Evolutionary conservation across 768 basidiomycete genomes (phyloP), one percentile per base, ranked within the genome.

Genomic region (Hortiboletus flavorubellus): DNA sequence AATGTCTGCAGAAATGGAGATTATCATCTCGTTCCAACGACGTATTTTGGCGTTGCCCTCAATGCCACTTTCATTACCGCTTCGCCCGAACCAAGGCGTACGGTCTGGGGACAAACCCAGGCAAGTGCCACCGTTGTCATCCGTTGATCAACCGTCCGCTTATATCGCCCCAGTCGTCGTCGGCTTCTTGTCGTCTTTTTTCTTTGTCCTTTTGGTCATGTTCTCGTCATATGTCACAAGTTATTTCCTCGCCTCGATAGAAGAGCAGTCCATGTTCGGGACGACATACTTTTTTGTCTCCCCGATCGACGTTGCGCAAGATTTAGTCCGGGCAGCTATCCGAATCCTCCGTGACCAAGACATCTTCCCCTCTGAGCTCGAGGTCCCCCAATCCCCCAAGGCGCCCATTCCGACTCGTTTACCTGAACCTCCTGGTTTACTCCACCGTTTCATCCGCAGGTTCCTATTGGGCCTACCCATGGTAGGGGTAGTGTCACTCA

Each of bases 11-110:
- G 58, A 78, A 73, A 50, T 93, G 91, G 91, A 77, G 91, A 54
- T 84, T 77, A 38, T 75, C 78, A 0, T 84, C 89, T 16, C 58
- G 73, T 30, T 83, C 83, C n/a, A 70, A 78, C 39, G 81, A 78
- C 56, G 84, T 87, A 10, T 93, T 91, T 76, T 91, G 86, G 73
- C 74, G 80, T 12, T 93, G 91, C 63, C 86, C 86, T 2, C 89
- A 91, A 69, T 93, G 91, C 61, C 81, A 78, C 48, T 93, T 91
- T 65, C 78, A 76, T 55, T 92, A 93, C 67, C 81, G 84, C 40
- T 91, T 91, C 63, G 79, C 85, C 9, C 80, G 91, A 26, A 92
- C 90, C 1, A 78, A 74, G 34, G 80, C 82, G 14, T 73, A 83
- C 11, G 91, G 90, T 31, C 72, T 92, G 52, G 91, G 87, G 18